phyloP scores from a whole-genome alignment of 176 grass and related monocot genomes.

The Oryza punctata region DNA sequence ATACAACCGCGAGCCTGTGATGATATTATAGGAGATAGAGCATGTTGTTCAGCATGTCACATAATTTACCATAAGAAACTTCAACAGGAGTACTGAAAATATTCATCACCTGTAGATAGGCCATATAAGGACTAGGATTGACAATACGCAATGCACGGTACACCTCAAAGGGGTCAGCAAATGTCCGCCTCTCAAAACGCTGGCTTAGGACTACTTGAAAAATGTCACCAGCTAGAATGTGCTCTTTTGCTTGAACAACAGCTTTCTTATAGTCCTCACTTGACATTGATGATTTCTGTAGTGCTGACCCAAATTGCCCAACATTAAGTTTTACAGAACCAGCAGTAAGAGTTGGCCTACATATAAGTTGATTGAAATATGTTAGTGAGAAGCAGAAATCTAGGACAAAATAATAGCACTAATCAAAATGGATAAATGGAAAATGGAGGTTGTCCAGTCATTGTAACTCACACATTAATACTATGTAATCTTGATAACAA shows the following conservation, averaged over 20 bases:
- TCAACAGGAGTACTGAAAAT: background rate
- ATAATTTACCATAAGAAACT: conserved; percentile 12
- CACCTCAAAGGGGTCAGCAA: conserved; percentile 89
- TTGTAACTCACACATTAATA: conserved; percentile 69
- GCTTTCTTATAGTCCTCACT: conserved; percentile 66
- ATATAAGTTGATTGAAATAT: conserved; percentile 19
- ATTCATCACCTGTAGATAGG: conserved; percentile 79
- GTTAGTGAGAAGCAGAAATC: conserved; percentile 2
- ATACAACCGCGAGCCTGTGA: conserved; percentile 62
- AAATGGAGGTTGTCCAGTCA: background rate
- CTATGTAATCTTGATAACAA: conserved; percentile 84
- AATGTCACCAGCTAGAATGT: conserved; percentile 82
- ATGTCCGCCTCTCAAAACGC: conserved; percentile 82
- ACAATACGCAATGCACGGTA: conserved; percentile 84
- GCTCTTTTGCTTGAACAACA: conserved; percentile 78
- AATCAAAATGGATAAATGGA: background rate
- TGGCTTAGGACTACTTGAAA: conserved; percentile 95
- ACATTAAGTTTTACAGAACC: conserved; percentile 70
- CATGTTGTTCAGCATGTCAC: conserved; percentile 10
- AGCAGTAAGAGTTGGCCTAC: conserved; percentile 73
- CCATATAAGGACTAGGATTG: conserved; percentile 93
- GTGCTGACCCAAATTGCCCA: conserved; percentile 55
- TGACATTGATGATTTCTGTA: conserved; percentile 79
- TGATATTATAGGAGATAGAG: background rate
- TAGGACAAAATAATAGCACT: background rate